Percentiles rank a stretch among this genome's conserved stretches.
These are phyloP conservation scores for Rhodamnia rubescens DNA, from an alignment of 345 rosid species.

Conservation along the genomic window DNA sequence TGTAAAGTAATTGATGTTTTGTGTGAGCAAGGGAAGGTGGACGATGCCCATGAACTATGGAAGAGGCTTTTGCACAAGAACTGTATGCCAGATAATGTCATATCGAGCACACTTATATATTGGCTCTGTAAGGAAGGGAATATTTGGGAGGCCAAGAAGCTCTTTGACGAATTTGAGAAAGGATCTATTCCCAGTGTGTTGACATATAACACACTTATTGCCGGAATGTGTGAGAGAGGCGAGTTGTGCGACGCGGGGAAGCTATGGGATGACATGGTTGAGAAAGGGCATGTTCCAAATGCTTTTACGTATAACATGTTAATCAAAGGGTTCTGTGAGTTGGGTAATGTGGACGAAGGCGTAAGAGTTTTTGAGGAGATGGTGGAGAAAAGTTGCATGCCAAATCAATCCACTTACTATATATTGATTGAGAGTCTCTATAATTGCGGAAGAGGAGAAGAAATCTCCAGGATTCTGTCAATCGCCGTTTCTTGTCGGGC, in stretches of 20 bases:
- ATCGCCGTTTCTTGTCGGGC: conserved; percentile 37
- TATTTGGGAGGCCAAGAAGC: conserved; percentile 53
- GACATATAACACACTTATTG: conserved; percentile 66
- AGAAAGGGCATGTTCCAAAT: conserved; percentile 61
- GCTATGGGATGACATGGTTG: conserved; percentile 87
- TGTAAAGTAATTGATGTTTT: conserved; percentile 69
- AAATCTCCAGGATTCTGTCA: conserved; percentile 29
- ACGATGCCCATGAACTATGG: conserved; percentile 66
- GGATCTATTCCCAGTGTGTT: conserved; percentile 59
- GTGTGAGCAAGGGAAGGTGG: conserved; percentile 59
- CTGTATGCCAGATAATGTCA: conserved; percentile 67
- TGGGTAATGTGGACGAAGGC: conserved; percentile 64
- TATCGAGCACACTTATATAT: conserved; percentile 64
- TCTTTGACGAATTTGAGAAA: conserved; percentile 69
- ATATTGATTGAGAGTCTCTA: conserved; percentile 41
- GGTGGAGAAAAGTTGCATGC: conserved; percentile 58
- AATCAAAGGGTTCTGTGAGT: conserved; percentile 57
- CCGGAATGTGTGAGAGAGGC: conserved; percentile 73
- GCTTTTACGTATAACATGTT: conserved; percentile 65
- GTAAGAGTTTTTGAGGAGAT: conserved; percentile 60
- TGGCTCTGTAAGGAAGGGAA: conserved; percentile 82
- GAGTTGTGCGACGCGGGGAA: conserved; percentile 62
- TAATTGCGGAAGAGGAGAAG: conserved; percentile 33
- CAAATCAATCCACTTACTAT: conserved; percentile 41
- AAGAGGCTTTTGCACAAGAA: conserved; percentile 57